Base-by-base conservation (phyloP, 768 basidiomycete species). In the Hydnum rufescens region DNA sequence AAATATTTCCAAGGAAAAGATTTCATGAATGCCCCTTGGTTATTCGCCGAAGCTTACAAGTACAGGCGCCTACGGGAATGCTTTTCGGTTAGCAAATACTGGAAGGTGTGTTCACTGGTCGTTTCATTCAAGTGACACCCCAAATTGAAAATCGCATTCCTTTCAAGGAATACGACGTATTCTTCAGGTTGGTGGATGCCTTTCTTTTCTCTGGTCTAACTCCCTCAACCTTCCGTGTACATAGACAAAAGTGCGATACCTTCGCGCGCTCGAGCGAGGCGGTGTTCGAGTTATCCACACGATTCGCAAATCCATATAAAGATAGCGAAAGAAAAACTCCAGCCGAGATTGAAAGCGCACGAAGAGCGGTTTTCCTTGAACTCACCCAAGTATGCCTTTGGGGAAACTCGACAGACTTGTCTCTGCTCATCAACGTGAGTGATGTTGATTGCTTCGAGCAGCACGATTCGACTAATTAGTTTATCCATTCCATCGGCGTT, bases 371-470 rank as follows among this genome's bases (percentile, higher is more conserved):
- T 78, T 96, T 96, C 70, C 69, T 82, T 44, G 92, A 96, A 64
- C 66, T 96, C 48, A 90, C 89, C 3, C 92, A 95, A 74, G 88
- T 95, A 51, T 93, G 89, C 62, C 72, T 93, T 8, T 95, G 90
- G 90, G 92, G 92, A 16, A 95, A 96, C 67, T 89, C 90, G 5
- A 96, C 92, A 49, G 92, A 95, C 65, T 71, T 95, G 49, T 93
- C 89, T 2, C 73, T 96, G 32, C 72, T 95, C 54, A 96, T 95
- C 65, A 87, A 96, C 67, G 62, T 64, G 51, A 44, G 59, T 54
- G 0, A 2, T 22, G 32, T 23, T 5, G 43, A 25, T 30, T 39
- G 34, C 34, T 39, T 39, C 34, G 8, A 26, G 8, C 8, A 18
- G 8, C 23, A 4, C 8, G n/a, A 22, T 13, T 48, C 5, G 4